These are phyloP conservation scores for Salicornia ramosissima DNA, from an alignment of 148 eudicot species.

Conservation along the genomic window DNA sequence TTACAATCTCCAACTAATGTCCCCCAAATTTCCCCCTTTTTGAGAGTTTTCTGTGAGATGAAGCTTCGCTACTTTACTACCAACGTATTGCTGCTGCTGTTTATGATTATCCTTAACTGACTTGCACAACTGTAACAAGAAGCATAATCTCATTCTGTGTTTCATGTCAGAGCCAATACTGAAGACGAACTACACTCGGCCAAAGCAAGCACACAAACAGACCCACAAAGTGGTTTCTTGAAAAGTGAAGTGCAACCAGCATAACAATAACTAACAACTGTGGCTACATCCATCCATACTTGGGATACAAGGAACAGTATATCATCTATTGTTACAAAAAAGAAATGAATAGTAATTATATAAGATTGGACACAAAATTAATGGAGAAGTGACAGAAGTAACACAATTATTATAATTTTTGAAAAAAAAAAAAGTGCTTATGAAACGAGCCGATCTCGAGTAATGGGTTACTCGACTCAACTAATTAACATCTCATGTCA, in stretches of 20 bases:
- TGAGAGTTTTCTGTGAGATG: background rate
- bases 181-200: background rate
- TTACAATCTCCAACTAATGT: background rate
- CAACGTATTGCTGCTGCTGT: conserved; percentile 17
- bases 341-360: too few relatives aligned
- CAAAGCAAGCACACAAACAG: background rate
- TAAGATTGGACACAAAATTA: too few relatives aligned
- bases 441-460: too few relatives aligned
- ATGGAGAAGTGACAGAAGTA: too few relatives aligned
- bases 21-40: background rate
- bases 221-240: background rate
- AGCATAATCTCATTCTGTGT: background rate
- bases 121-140: background rate
- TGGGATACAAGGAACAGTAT: too few relatives aligned
- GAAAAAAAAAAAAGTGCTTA: too few relatives aligned
- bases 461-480: too few relatives aligned
- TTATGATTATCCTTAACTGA: background rate
- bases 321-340: too few relatives aligned
- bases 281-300: too few relatives aligned
- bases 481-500: too few relatives aligned
- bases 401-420: too few relatives aligned
- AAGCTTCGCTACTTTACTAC: conserved; percentile 11
- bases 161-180: background rate
- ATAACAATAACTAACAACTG: too few relatives aligned
- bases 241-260: background rate